Conservation (phyloP, 139 green algal genomes). For the Zygnema cylindricum region DNA sequence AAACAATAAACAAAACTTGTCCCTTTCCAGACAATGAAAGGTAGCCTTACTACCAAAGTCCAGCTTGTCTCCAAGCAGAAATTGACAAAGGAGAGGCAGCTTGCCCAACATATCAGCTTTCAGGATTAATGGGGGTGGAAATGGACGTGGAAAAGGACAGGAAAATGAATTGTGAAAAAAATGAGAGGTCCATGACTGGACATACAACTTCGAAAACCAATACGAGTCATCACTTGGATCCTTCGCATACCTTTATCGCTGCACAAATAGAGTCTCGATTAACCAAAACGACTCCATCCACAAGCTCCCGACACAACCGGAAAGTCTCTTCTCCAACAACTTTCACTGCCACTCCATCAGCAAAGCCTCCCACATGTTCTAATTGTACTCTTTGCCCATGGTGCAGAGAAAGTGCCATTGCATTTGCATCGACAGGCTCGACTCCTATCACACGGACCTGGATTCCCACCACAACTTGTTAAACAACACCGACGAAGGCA, state of each 20-base stretch:
- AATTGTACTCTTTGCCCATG: conserved; percentile 60
- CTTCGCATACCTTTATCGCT: conserved; percentile 79
- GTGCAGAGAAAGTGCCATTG: conserved; percentile 85
- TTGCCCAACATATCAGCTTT: no score
- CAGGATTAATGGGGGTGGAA: no score
- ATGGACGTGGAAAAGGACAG: no score
- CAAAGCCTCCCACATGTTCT: conserved; percentile 86
- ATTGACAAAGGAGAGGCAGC: no score
- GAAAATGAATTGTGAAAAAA: no score
- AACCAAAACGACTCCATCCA: conserved; percentile 92
- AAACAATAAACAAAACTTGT: no score
- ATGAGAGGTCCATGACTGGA: neutral
- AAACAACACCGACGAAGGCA: conserved; percentile 4
- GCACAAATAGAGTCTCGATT: conserved; percentile 83
- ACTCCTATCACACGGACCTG: conserved; percentile 84
- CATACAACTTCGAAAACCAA: neutral
- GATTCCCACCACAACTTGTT: neutral
- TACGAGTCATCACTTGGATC: neutral
- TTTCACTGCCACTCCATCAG: conserved; percentile 91
- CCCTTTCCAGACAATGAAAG: no score
- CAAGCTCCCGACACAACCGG: conserved; percentile 82
- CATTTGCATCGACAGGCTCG: conserved; percentile 91
- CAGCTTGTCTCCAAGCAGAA: no score
- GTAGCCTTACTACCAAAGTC: no score
- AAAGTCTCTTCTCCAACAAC: conserved; percentile 90